A percentile compares a stretch with the other conserved stretches of the same genome.
Evolutionary conservation across 805 yeast genomes (phyloP).

Genomic region (Spathaspora sp.): DNA sequence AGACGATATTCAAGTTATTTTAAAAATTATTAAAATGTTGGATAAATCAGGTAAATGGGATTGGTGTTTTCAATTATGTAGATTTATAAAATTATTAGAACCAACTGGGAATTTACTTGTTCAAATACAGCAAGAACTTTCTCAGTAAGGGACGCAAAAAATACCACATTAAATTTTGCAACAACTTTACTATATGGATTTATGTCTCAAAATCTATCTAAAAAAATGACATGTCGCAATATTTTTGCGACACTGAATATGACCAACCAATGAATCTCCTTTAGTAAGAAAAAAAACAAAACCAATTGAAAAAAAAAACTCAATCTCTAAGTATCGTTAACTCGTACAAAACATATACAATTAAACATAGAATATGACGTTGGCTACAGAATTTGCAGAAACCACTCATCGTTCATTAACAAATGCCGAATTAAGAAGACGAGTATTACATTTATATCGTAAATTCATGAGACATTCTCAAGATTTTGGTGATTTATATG

Average conservation of each 20-base stretch:
- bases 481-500: conserved; percentile 60
- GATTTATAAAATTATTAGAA: conserved; percentile 51
- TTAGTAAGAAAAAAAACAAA: background rate
- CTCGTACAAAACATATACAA: background rate
- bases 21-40: conserved; percentile 42
- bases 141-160: background rate
- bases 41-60: conserved; percentile 42
- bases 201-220: background rate
- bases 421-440: conserved; percentile 54
- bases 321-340: background rate
- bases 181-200: background rate
- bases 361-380: conserved; percentile 40
- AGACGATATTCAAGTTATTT: conserved; percentile 39
- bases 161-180: too few species aligned
- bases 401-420: conserved; percentile 66
- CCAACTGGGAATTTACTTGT: conserved; percentile 33
- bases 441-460: conserved; percentile 71
- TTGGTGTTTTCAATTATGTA: conserved; percentile 51
- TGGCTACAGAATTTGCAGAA: conserved; percentile 82
- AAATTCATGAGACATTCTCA: conserved; percentile 62
- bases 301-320: background rate
- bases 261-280: background rate
- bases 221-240: background rate
- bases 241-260: background rate
- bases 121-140: conserved; percentile 8